Conservation (phyloP, 495 filamentous ascomycete genomes). For the Aspergillus avenaceus region DNA sequence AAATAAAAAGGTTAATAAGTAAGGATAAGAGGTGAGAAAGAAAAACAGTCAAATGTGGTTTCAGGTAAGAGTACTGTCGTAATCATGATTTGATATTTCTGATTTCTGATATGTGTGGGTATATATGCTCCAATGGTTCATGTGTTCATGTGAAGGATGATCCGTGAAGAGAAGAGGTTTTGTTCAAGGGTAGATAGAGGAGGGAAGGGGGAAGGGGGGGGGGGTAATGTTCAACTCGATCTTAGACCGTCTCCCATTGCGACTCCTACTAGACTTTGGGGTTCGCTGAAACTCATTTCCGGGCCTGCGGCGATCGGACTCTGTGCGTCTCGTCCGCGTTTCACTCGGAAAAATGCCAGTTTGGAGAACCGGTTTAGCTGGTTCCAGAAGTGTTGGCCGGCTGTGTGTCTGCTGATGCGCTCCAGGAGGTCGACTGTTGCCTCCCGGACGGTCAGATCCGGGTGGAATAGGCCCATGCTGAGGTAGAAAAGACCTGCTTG, state of each 20-base stretch:
- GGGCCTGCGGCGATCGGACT: constrained; percentile 7
- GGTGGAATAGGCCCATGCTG: constrained; percentile 90
- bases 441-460: constrained; percentile 70
- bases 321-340: constrained; percentile 53
- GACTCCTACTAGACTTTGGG: constrained; percentile 37
- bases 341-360: constrained; percentile 66
- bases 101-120: not conserved
- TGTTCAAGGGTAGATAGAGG: not conserved
- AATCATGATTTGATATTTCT: not conserved
- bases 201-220: not conserved
- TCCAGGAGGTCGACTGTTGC: constrained; percentile 77
- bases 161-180: not conserved
- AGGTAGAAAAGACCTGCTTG: constrained; percentile 91
- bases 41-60: not conserved
- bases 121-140: not conserved
- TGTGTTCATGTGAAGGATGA: no score
- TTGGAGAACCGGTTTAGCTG: constrained; percentile 84
- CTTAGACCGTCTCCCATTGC: constrained; percentile 27
- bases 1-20: no score
- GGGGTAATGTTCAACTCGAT: not conserved
- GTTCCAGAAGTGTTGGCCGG: constrained; percentile 89
- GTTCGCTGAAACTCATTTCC: constrained; percentile 17
- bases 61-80: not conserved
- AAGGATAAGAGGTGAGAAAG: not conserved
- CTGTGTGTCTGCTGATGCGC: constrained; percentile 78